Conservation (phyloP, 179 eudicot genomes). For the Pouteria campechiana region DNA sequence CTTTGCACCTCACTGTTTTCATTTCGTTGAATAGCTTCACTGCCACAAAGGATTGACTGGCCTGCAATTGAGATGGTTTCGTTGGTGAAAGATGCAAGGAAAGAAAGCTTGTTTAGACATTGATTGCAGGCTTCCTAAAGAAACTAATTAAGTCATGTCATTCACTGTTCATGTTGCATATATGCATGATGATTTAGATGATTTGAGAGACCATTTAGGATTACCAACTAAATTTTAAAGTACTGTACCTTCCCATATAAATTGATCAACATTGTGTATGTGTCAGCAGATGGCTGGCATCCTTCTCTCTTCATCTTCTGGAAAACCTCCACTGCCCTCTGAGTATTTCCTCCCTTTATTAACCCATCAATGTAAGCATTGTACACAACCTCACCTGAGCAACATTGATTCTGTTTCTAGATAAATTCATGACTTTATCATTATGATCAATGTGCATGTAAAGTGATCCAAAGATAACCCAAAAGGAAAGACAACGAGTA, state of each 20-base stretch:
- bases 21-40: slow-evolving; percentile 70
- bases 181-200: no score
- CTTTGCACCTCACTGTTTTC: slow-evolving; percentile 52
- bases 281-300: slow-evolving; percentile 53
- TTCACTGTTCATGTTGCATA: no score
- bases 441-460: no score
- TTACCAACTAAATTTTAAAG: no score
- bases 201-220: no score
- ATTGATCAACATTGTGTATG: slow-evolving; percentile 78
- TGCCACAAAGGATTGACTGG: slow-evolving; percentile 63
- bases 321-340: slow-evolving; percentile 46
- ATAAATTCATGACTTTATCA: background rate
- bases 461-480: no score
- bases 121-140: no score
- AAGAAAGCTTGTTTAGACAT: no score
- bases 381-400: slow-evolving; percentile 54
- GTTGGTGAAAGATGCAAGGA: background rate
- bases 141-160: no score
- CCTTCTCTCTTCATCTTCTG: slow-evolving; percentile 52
- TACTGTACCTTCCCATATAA: slow-evolving; percentile 83
- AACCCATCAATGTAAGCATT: slow-evolving; percentile 72
- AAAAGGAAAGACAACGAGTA: no score
- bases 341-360: slow-evolving; percentile 40
- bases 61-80: no score
- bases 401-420: background rate